Base-by-base conservation (phyloP, 2,329 filamentous ascomycete species). In the Botrytis tulipae region DNA sequence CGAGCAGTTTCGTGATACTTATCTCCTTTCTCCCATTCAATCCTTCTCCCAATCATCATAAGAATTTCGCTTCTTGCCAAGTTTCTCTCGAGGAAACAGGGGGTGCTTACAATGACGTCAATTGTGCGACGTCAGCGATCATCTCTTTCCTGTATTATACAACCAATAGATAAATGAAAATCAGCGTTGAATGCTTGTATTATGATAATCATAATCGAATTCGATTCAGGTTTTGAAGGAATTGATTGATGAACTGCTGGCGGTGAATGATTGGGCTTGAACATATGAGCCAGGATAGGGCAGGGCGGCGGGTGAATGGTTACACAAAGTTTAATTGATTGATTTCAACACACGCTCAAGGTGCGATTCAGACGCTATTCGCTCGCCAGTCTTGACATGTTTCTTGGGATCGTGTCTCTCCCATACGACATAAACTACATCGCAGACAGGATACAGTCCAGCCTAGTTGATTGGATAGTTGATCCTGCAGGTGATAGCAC, bases 71-170 rank as follows among this genome's bases (percentile, higher is more conserved):
- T 68, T 57, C 65, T 40, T 68, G 65, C 65, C 65, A 68, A 54
- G 65, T 68, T 68, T 68, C 37, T 20, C 16, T 20, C 1, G 22
- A 14, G 14, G 16, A 42, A 42, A 32, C 46, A 42, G 46, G 65
- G 65, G 65, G 65, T 54, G 44, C 16, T 25, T 3, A 54, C 22
- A 37, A 68, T 68, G 65, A 68, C 65, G 65, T 68, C 65, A 68
- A 42, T 54, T 32, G 4, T 18, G 35, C 65, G 46, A 68, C 65
- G 35, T 68, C 65, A 68, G 65, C 25, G 35, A 57, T 57, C 25
- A 29, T 22, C 16, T 9, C 3, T 29, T 29, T 54, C 35, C 65
- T 54, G 46, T 29, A 54, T 40, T 22, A 51, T 14, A 40, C 9
- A 68, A 29, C 35, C 46, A 57, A 57, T 29, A 4, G 35, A 29